phyloP scores from a whole-genome alignment of 768 basidiomycete species.

The Tulasnella calospora region DNA sequence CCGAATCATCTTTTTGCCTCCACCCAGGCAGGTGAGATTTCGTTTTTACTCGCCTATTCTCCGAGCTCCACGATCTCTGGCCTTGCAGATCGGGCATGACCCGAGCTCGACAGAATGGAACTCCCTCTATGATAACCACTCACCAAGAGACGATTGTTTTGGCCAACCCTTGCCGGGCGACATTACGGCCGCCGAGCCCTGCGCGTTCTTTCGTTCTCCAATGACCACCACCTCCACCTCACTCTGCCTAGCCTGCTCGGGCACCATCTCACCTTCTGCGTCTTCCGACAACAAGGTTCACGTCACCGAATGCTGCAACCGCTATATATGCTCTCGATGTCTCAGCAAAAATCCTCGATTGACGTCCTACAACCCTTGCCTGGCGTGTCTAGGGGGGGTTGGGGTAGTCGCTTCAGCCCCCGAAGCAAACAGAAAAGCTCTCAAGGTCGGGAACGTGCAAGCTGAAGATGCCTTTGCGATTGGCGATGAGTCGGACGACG shows the following conservation, averaged over 20 bases:
- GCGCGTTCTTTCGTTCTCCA: not conserved
- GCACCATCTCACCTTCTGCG: not conserved
- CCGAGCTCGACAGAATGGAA: not conserved
- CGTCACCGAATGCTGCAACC: constrained; percentile 57
- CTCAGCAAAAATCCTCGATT: constrained; percentile 57
- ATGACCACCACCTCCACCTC: constrained; percentile 7
- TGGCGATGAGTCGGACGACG: constrained; percentile 56
- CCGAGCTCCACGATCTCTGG: not conserved
- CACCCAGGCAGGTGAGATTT: not conserved
- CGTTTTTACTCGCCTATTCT: not conserved
- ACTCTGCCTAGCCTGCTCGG: constrained; percentile 17
- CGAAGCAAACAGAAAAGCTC: constrained; percentile 30
- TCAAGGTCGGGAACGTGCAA: constrained; percentile 43
- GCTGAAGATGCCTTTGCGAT: constrained; percentile 63
- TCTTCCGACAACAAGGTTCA: not conserved
- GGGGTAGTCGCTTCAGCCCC: constrained; percentile 34
- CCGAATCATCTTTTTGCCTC: constrained; percentile 17
- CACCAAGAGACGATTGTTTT: not conserved
- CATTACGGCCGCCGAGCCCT: not conserved
- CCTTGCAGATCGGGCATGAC: not conserved
- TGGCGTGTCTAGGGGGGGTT: constrained; percentile 60
- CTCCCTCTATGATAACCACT: not conserved
- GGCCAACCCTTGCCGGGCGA: not conserved
- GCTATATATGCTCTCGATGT: constrained; percentile 61
- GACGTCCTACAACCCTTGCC: constrained; percentile 63